These are phyloP conservation scores for Diplodia intermedia DNA, from an alignment of 2,329 filamentous ascomycete genomes.

Conservation along the genomic window DNA sequence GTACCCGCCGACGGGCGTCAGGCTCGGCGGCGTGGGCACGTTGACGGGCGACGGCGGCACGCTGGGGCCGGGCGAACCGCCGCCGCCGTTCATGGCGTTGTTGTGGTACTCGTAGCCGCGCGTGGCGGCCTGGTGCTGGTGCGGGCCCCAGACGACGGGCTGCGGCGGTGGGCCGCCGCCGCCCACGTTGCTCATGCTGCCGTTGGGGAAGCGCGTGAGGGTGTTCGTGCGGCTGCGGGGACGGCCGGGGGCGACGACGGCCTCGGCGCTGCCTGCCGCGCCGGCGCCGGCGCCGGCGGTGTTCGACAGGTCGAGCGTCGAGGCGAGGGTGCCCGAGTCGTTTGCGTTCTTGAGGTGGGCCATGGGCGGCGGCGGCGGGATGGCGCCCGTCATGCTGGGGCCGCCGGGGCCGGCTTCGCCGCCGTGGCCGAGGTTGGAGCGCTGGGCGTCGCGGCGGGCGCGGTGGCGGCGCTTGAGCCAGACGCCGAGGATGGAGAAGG, in stretches of 20 bases:
- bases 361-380: constrained; percentile 31
- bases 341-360: background rate
- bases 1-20: constrained; percentile 5
- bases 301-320: constrained; percentile 18
- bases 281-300: background rate
- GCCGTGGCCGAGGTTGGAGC: constrained; percentile 33
- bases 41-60: constrained; percentile 7
- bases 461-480: constrained; percentile 77
- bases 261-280: background rate
- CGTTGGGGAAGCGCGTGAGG: constrained; percentile 31
- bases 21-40: constrained; percentile 17
- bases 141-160: constrained; percentile 37
- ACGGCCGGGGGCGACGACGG: background rate
- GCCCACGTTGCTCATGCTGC: constrained; percentile 32
- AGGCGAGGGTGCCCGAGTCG: constrained; percentile 18
- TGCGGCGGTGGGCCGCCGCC: background rate
- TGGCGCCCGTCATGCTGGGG: background rate
- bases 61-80: constrained; percentile 7
- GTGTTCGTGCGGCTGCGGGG: constrained; percentile 34
- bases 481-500: constrained; percentile 64
- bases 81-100: too few species aligned
- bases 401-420: background rate
- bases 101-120: constrained; percentile 32
- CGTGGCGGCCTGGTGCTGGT: constrained; percentile 35
- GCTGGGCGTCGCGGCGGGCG: constrained; percentile 66